Conservation (phyloP, 805 yeast genomes). For the Nakazawaea pomicola region DNA sequence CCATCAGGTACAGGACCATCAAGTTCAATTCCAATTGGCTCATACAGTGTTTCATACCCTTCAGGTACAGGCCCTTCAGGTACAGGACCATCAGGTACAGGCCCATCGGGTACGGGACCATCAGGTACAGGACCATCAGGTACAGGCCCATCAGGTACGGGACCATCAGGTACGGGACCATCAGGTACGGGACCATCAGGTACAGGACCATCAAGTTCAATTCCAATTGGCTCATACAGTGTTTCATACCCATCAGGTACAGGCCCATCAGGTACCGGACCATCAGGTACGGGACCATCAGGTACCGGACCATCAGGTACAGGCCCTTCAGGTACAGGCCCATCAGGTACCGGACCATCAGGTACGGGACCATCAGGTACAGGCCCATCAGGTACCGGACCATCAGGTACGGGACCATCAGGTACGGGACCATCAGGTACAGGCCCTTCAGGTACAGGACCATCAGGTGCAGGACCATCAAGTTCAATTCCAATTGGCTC, state of each 20-base stretch:
- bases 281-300: background rate
- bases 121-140: constrained; percentile 3
- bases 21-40: background rate
- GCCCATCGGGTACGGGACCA: background rate
- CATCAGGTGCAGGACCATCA: constrained; percentile 8
- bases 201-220: background rate
- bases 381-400: background rate
- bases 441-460: constrained; percentile 6
- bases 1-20: constrained; percentile 4
- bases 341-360: background rate
- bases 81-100: background rate
- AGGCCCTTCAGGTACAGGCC: no score
- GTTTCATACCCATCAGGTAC: background rate
- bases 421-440: constrained; percentile 5
- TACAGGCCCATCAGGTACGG: constrained; percentile 1
- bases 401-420: background rate
- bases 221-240: background rate
- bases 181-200: background rate
- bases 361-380: no score
- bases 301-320: background rate
- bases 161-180: background rate
- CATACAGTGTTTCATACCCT: background rate
- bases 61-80: background rate
- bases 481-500: constrained; percentile 9
- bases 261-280: background rate